Base-by-base conservation (phyloP, 129 eudicot genomes). In the Apium graveolens region DNA sequence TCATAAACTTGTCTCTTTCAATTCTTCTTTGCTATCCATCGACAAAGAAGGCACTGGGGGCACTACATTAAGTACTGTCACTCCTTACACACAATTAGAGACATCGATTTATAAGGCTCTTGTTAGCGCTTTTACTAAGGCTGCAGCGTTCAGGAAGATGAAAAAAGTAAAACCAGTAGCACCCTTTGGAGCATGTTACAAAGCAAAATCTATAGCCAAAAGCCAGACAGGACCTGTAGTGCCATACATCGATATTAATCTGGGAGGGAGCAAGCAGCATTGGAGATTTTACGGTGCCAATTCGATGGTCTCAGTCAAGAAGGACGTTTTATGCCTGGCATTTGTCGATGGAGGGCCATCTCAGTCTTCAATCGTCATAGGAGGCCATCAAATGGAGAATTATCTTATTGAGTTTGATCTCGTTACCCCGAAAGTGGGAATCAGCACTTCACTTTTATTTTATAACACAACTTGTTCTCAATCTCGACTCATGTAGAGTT, bases 41-140 rank as follows among this genome's bases (percentile, higher is more conserved):
- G 83, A 86, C 43, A 73, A 74, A 66, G 78, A 86, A 0, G 93
- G 94, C 32, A 3, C 63, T 13, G 93, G 96, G 8, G 93, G 98
- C 0, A 83, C 98, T 8, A 90, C 86, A 79, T 76, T 90, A 24
- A 90, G 93, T 42, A 87, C 91, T 1, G 11, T 80, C 1, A 46
- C 26, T 4, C 88, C 89, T 29, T 86, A 80, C 45, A 90, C 96
- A 53, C 0, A 20, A 53, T 21, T 53, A 53, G 7, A 2, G 26
- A 0, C 62, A 20, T 7, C 62, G 11, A 53, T 86, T 1, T 84
- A 55, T 70, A 53, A 14, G 29, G 27, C 84, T 45, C 35, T 87
- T 48, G 49, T 74, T 0, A 57, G 31, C 1, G 88, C 38, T 38
- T 87, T 84, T 49, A 71, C 42, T 29, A 82, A 73, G 79, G 85